These are phyloP conservation scores for Sugiyamaella qingdaonensis DNA, from an alignment of 805 yeast species.

Conservation along the genomic window DNA sequence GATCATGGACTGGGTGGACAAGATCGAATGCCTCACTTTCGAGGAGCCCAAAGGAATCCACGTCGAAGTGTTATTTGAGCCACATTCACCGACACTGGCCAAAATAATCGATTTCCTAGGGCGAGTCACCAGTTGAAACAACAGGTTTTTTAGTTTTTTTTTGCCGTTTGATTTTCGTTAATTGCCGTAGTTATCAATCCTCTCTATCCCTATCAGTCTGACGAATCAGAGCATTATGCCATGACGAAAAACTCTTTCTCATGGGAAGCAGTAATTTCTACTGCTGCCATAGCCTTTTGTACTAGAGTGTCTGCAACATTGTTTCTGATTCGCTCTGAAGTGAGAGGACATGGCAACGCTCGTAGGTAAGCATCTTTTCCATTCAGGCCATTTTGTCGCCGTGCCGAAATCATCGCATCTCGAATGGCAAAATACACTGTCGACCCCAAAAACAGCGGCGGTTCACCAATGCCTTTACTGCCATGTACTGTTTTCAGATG, in stretches of 20 bases:
- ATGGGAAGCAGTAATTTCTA: not conserved
- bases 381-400: constrained; percentile 31
- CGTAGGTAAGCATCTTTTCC: not conserved
- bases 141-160: not conserved
- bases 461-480: constrained; percentile 49
- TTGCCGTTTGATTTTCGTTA: not conserved
- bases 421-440: constrained; percentile 43
- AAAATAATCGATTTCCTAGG: not conserved
- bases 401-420: constrained; percentile 39
- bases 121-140: not conserved
- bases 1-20: constrained; percentile 1
- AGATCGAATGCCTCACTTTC: not conserved
- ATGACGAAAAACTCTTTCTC: constrained; percentile 4
- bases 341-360: constrained; percentile 38
- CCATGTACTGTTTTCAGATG: constrained; percentile 43
- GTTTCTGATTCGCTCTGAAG: constrained; percentile 42
- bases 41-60: constrained; percentile 9
- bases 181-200: too few relatives aligned
- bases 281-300: constrained; percentile 19
- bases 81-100: not conserved
- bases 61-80: constrained; percentile 4
- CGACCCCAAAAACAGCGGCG: constrained; percentile 46
- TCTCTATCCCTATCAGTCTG: too few relatives aligned
- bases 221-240: not conserved
- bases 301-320: constrained; percentile 38